These are phyloP conservation scores for Lachancea sp. DNA, from an alignment of 805 yeast genomes.

Conservation along the genomic window DNA sequence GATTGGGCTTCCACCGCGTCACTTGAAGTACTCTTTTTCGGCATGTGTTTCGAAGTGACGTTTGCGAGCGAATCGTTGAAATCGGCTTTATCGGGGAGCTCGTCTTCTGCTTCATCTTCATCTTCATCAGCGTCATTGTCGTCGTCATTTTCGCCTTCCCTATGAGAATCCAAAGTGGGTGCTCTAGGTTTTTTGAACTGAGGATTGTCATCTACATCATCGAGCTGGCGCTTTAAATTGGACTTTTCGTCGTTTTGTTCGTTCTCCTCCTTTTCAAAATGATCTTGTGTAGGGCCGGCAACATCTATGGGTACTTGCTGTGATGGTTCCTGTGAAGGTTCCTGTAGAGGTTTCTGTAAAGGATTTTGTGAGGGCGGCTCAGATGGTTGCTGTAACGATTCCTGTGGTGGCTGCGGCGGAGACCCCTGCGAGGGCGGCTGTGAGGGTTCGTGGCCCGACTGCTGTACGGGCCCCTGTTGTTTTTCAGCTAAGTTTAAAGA, in stretches of 20 bases:
- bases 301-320: too few species aligned
- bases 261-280: background rate
- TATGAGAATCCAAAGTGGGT: conserved; percentile 3
- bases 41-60: conserved; percentile 1
- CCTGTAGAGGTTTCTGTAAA: too few species aligned
- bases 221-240: background rate
- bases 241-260: background rate
- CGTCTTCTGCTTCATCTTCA: conserved; percentile 8
- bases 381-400: too few species aligned
- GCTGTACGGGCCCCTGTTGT: too few species aligned
- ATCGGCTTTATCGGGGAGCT: conserved; percentile 8
- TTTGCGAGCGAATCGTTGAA: conserved; percentile 9
- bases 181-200: conserved; percentile 9
- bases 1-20: conserved; percentile 8
- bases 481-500: too few species aligned
- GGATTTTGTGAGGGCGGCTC: too few species aligned
- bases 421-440: too few species aligned
- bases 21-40: background rate
- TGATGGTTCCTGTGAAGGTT: too few species aligned
- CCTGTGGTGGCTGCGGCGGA: too few species aligned
- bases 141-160: conserved; percentile 10
- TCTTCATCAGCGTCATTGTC: conserved; percentile 11
- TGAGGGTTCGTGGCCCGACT: too few species aligned
- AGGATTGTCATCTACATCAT: background rate
- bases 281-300: too few species aligned